phyloP scores from a whole-genome alignment of 257 asterid species.

The Solanum clarkiae region DNA sequence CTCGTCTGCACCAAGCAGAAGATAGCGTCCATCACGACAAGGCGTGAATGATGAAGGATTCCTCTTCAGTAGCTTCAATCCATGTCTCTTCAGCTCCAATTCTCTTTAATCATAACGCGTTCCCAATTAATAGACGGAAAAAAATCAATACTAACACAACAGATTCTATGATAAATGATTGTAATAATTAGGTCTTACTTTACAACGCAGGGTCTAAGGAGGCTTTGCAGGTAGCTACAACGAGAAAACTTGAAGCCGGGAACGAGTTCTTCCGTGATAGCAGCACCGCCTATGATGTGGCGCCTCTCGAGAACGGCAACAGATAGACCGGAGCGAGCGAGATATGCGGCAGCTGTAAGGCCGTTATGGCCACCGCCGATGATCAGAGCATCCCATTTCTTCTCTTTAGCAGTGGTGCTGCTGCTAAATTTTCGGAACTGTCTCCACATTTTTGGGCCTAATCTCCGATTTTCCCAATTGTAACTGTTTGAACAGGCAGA shows the following conservation, averaged over 20 bases:
- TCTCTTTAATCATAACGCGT: conserved; percentile 28
- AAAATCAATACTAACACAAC: not conserved
- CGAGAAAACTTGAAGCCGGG: conserved; percentile 96
- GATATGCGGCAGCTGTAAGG: conserved; percentile 92
- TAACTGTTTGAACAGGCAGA: not conserved
- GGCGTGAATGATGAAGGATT: conserved; percentile 92
- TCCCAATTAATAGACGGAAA: not conserved
- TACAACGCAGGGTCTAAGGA: conserved; percentile 74
- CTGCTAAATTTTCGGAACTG: conserved; percentile 28
- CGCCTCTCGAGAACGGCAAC: conserved; percentile 98
- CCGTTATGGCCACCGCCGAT: conserved; percentile 98
- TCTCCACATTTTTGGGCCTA: conserved; percentile 29
- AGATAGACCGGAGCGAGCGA: conserved; percentile 89
- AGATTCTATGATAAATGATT: not conserved
- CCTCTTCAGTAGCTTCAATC: conserved; percentile 74
- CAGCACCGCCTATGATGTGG: conserved; percentile 92
- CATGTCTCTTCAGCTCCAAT: conserved; percentile 71
- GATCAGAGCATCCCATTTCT: conserved; percentile 80
- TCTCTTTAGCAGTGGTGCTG: conserved; percentile 14
- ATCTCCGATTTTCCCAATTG: not conserved
- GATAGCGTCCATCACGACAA: conserved; percentile 81
- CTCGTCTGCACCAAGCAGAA: conserved; percentile 71
- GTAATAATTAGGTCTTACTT: conserved; percentile 16
- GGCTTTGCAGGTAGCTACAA: conserved; percentile 96
- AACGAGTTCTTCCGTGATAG: conserved; percentile 85